phyloP scores from a whole-genome alignment of 2,329 filamentous ascomycete genomes.

The Botrytis tulipae region DNA sequence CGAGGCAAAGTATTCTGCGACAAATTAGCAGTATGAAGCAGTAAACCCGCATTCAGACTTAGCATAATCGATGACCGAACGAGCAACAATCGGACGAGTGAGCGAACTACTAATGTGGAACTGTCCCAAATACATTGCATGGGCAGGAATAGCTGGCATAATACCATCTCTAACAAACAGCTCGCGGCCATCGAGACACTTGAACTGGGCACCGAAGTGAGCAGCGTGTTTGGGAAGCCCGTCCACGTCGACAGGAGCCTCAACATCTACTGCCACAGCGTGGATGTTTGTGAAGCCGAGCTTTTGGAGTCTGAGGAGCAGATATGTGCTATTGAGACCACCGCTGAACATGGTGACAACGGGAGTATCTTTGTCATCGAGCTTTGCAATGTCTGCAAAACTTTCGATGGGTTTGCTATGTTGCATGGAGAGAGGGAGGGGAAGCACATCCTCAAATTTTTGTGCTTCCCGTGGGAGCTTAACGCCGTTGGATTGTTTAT shows the following conservation, averaged over 20 bases:
- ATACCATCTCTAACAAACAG: background rate
- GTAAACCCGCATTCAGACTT: background rate
- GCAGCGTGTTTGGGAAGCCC: background rate
- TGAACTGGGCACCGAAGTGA: background rate
- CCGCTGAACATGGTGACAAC: background rate
- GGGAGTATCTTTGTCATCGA: background rate
- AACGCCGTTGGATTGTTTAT: background rate
- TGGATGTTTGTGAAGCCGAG: background rate
- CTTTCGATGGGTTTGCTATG: background rate
- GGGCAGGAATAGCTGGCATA: background rate
- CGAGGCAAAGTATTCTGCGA: background rate
- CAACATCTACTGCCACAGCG: background rate
- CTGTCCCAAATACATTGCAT: background rate
- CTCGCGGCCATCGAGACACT: background rate
- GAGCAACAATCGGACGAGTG: background rate
- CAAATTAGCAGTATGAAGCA: background rate
- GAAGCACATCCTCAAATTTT: background rate
- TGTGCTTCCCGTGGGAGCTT: background rate
- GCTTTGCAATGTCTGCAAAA: background rate
- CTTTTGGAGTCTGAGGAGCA: background rate
- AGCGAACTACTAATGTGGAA: background rate
- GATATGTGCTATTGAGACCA: background rate
- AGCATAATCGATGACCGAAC: background rate
- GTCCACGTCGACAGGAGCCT: background rate
- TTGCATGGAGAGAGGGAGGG: background rate